phyloP scores from a whole-genome alignment of 805 yeast genomes.

The Yamadazyma sp. region DNA sequence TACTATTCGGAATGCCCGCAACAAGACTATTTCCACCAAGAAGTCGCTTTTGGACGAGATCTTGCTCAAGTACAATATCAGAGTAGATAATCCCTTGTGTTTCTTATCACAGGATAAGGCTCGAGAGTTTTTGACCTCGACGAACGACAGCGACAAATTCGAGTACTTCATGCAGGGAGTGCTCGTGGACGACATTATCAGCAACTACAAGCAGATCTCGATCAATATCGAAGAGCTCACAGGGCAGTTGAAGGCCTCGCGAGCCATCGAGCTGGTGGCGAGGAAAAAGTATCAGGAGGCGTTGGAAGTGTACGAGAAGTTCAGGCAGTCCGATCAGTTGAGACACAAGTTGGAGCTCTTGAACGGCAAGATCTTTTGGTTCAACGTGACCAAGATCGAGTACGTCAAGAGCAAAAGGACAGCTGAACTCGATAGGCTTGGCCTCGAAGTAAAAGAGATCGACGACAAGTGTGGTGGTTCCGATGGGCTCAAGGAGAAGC shows the following conservation, averaged over 20 bases:
- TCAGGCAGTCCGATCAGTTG: conserved; percentile 33
- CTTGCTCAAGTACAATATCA: conserved; percentile 67
- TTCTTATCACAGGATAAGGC: conserved; percentile 94
- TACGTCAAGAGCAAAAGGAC: conserved; percentile 12
- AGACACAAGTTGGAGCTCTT: conserved; percentile 31
- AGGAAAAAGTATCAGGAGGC: conserved; percentile 29
- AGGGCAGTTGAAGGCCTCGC: conserved; percentile 26
- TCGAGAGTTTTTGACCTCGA: conserved; percentile 77
- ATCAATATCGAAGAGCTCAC: conserved; percentile 30
- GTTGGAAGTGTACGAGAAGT: conserved; percentile 31
- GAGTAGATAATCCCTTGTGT: conserved; percentile 88
- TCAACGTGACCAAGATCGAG: conserved; percentile 34
- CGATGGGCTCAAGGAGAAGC: conserved; percentile 4
- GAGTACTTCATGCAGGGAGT: conserved; percentile 80
- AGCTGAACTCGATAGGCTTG: conserved; percentile 17
- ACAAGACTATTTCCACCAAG: conserved; percentile 54
- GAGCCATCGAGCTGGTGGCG: conserved; percentile 25
- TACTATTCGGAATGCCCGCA: conserved; percentile 50
- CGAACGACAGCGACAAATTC: conserved; percentile 72
- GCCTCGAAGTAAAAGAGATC: background rate
- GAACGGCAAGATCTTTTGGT: conserved; percentile 46
- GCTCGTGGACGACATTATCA: conserved; percentile 62
- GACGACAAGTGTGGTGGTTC: conserved; percentile 13
- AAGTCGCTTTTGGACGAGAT: conserved; percentile 67
- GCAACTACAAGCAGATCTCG: conserved; percentile 43